Evolutionary conservation across 805 yeast species (phyloP).

Genomic region (Candida succiphila): DNA sequence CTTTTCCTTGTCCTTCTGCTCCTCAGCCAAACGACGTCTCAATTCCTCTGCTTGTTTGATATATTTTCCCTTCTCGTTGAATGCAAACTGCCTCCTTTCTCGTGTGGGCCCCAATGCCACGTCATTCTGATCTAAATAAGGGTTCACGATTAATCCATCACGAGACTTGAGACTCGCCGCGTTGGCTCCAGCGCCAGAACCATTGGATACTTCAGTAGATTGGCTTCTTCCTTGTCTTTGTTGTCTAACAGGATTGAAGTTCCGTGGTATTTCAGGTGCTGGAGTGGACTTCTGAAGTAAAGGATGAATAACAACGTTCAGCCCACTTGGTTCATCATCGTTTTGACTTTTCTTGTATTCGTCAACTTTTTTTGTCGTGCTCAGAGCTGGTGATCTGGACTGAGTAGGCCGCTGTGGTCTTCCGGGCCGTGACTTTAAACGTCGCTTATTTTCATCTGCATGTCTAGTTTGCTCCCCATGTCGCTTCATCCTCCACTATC

Average conservation of each 20-base stretch:
- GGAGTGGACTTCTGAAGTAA: constrained; percentile 10
- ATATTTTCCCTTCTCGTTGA: constrained; percentile 58
- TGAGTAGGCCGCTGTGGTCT: no score
- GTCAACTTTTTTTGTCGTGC: no score
- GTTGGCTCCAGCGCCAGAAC: background rate
- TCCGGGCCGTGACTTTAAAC: no score
- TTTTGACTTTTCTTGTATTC: no score
- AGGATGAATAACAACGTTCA: constrained; percentile 20
- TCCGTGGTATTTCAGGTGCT: constrained; percentile 6
- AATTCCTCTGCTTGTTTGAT: constrained; percentile 41
- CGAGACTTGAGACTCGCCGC: constrained; percentile 6
- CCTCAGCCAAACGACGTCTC: constrained; percentile 29
- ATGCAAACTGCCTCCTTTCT: constrained; percentile 30
- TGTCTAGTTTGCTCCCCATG: no score
- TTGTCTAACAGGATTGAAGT: constrained; percentile 13
- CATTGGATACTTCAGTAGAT: no score
- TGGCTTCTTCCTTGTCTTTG: no score
- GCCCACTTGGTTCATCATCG: background rate
- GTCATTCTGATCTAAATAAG: constrained; percentile 22
- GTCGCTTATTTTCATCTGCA: no score
- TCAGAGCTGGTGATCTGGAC: no score
- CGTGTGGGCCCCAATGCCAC: constrained; percentile 9
- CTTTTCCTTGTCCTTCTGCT: constrained; percentile 23
- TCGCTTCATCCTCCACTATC: no score
- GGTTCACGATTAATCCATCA: constrained; percentile 21